Base-by-base conservation (phyloP, 805 yeast species). In the Lachancea sp. region DNA sequence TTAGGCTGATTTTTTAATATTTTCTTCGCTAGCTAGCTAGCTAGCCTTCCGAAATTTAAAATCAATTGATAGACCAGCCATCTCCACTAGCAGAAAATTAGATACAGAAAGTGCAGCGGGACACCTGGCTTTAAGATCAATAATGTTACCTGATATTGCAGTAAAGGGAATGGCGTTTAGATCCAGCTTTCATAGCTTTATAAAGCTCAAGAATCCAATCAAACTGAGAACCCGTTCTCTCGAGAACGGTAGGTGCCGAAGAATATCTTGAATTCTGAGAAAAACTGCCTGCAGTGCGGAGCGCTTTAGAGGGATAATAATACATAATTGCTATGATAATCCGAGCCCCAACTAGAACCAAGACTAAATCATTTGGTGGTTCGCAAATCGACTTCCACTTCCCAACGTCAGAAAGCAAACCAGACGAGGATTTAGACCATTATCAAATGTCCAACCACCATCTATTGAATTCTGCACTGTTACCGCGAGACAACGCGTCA, bases 331-430 rank as follows among this genome's bases (percentile, higher is more conserved):
- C n/a, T 22, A 11, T 18, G 8, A 45, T 51, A 51, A 50, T 58
- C 12, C 53, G 63, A 42, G 41, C 56, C 11, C 64, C 63, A 6
- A 54, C 60, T 15, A 58, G 63, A 45, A 53, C 64, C 21, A 67
- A 63, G 47, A 59, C 70, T 1, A 45, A 54, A 6, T 65, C 71
- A 0, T 67, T 64, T 40, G 58, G 56, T 18, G 72, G 72, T 4
- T 50, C 62, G 2, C 71, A 67, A 45, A 56, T 63, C 60, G 61
- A 49, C 12, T 68, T 68, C 48, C 56, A 58, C 39, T 68, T 67
- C 39, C 72, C 72, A 12, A 55, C 61, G 5, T 46, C 46, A 3
- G 67, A 60, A 36, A 49, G 46, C 29, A 34, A 48, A 29, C 52
- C 46, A 17, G 36, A 42, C 3, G 34, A 32, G 3, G 28, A 35